Percentiles rank a stretch among this genome's conserved stretches.
Conservation (phyloP, 2,329 filamentous ascomycete genomes). For the Teratosphaeria epicoccoides region DNA sequence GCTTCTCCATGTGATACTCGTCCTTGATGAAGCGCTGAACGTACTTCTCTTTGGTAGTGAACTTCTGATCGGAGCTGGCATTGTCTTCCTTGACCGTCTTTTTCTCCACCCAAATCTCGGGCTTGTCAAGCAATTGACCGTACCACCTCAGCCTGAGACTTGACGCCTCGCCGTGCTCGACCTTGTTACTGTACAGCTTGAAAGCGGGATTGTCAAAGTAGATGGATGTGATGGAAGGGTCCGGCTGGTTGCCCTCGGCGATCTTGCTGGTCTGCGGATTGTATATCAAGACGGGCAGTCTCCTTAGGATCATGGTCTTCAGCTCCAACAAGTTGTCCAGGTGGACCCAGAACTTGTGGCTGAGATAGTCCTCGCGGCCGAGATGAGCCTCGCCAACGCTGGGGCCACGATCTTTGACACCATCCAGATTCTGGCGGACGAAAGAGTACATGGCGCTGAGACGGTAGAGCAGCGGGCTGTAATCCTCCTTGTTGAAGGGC, state of each 20-base stretch:
- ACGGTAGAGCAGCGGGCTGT: slow-evolving; percentile 76
- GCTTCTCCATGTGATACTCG: slow-evolving; percentile 87
- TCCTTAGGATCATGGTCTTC: slow-evolving; percentile 87
- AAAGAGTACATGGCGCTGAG: slow-evolving; percentile 95
- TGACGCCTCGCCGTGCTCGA: slow-evolving; percentile 64
- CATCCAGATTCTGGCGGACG: slow-evolving; percentile 72
- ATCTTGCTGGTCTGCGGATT: slow-evolving; percentile 78
- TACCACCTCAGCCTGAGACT: slow-evolving; percentile 88
- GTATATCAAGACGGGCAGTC: slow-evolving; percentile 83
- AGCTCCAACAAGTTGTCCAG: slow-evolving; percentile 91
- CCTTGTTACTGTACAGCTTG: slow-evolving; percentile 74
- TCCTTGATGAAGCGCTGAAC: slow-evolving; percentile 76
- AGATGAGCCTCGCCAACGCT: slow-evolving; percentile 12
- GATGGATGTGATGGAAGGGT: slow-evolving; percentile 86
- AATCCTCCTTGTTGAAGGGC: slow-evolving; percentile 92
- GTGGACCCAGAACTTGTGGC: slow-evolving; percentile 68
- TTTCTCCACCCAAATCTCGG: slow-evolving; percentile 78
- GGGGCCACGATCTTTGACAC: slow-evolving; percentile 21
- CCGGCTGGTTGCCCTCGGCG: slow-evolving; percentile 62
- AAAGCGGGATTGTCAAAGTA: slow-evolving; percentile 91
- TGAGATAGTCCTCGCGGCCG: slow-evolving; percentile 22
- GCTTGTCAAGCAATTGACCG: slow-evolving; percentile 66
- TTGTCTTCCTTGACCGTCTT: slow-evolving; percentile 73
- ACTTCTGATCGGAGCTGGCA: slow-evolving; percentile 65
- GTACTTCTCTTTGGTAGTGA: slow-evolving; percentile 90